Percentiles rank a stretch among this genome's conserved stretches.
phyloP scores from a whole-genome alignment of 768 basidiomycete genomes.

The Leccinum sublutescens region DNA sequence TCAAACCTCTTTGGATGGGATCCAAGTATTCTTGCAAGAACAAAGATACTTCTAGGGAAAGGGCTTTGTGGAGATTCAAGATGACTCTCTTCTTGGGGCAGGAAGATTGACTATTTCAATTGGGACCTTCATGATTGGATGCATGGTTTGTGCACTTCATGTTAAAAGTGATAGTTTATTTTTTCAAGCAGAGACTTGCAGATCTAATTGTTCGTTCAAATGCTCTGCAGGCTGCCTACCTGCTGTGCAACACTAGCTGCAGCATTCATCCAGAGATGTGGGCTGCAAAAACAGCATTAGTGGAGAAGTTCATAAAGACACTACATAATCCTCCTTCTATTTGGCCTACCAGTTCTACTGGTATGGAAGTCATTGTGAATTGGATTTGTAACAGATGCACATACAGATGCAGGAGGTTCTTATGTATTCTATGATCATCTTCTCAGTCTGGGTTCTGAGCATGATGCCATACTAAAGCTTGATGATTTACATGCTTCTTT shows the following conservation, averaged over 20 bases:
- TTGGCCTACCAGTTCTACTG: neutral
- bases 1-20: too few species aligned
- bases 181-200: neutral
- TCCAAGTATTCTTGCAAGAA: too few species aligned
- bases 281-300: too few species aligned
- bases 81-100: too few species aligned
- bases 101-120: too few species aligned
- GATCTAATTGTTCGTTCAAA: neutral
- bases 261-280: neutral
- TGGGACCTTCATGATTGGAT: too few species aligned
- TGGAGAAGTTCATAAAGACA: too few species aligned
- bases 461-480: neutral
- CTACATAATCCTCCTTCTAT: neutral
- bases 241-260: neutral
- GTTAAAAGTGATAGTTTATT: neutral
- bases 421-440: neutral
- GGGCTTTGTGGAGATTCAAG: too few species aligned
- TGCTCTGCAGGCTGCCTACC: neutral
- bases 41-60: too few species aligned
- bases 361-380: neutral
- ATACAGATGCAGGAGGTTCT: neutral
- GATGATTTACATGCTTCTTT: neutral
- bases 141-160: too few species aligned
- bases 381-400: neutral
- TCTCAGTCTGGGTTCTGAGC: neutral